Evolutionary conservation across 2,329 filamentous ascomycete species (phyloP).

Genomic region (Trichoderma sp.): DNA sequence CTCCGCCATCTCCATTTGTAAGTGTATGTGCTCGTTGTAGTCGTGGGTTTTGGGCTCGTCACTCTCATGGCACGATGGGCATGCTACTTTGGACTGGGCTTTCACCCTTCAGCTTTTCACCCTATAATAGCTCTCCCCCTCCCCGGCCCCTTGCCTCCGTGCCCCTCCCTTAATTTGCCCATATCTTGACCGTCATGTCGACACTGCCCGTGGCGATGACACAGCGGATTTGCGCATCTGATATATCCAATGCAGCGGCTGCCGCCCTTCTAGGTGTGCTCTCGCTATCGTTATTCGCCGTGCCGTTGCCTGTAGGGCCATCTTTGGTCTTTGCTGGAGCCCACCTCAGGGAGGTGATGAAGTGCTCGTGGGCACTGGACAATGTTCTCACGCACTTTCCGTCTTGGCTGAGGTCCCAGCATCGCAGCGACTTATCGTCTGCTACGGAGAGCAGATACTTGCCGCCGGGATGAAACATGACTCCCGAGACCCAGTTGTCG

Average conservation of each 20-base stretch:
- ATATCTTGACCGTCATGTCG: conserved; percentile 74
- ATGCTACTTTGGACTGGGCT: background rate
- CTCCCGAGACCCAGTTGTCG: conserved; percentile 86
- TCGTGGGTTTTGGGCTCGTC: background rate
- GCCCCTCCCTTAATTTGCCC: conserved; percentile 52
- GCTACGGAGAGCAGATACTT: conserved; percentile 83
- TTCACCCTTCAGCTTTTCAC: background rate
- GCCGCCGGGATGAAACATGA: conserved; percentile 87
- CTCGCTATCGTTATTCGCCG: conserved; percentile 28
- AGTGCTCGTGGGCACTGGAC: conserved; percentile 73
- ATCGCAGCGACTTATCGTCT: conserved; percentile 88
- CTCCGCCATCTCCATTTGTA: background rate
- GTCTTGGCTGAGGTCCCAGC: conserved; percentile 90
- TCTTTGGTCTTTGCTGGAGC: conserved; percentile 54
- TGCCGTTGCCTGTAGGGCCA: conserved; percentile 28
- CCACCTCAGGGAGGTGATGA: conserved; percentile 84
- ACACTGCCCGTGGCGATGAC: conserved; percentile 86
- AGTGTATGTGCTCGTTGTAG: background rate
- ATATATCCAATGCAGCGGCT: conserved; percentile 27
- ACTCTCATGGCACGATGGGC: background rate
- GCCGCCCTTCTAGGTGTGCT: conserved; percentile 49
- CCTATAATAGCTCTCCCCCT: background rate
- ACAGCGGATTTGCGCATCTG: conserved; percentile 68
- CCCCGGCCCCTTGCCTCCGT: background rate
- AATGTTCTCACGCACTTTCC: conserved; percentile 83